Base-by-base conservation (phyloP, 208 protist genomes). In the Leptomonas seymouri region DNA sequence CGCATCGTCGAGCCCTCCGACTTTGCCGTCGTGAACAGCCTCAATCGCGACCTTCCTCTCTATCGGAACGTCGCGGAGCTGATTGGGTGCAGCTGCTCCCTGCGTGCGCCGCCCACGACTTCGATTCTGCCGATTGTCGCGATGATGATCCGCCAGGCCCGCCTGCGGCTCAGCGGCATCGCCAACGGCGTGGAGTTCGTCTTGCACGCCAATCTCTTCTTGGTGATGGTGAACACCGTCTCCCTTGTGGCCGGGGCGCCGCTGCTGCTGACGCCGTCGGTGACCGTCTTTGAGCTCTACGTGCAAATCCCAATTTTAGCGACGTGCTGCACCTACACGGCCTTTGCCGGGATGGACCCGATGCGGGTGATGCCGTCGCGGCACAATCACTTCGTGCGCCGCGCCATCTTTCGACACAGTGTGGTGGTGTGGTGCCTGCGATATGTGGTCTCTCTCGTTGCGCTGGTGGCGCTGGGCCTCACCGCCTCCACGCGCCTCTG, bases 21-120 rank as follows among this genome's bases (percentile, higher is more conserved):
- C 58, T 91, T 94, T 51, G 41, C 76, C 27, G 76, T 73, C 48
- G 70, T 69, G 23, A 80, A 61, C 65, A 83, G 79, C 34, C 67
- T 85, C 45, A 96, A 92, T 58, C 78, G 86, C 23, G 89, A 94
- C 69, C 74, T 90, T 3, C 80, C 86, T 1, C 81, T 93, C 36
- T 94, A 94, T 71, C 84, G 85, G 14, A 93, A 94, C 62, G 87
- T 97, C 15, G 89, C 89, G 25, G 87, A 97, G 74, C 71, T 97
- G 25, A 85, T 97, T 53, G 85, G 82, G 18, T 94, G 85, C 75
- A 84, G 80, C 61, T 97, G 92, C 69, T 82, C 84, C 9, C 72
- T 97, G 46, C 84, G 83, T 15, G 76, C 86, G n/a, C 78, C 89
- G 30, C 83, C 86, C 18, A 88, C 88, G 21, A 79, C 88, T 16